Evolutionary conservation across 768 basidiomycete species (phyloP), one percentile per base, ranked within the genome.

Genomic region (Tulasnella sp.): DNA sequence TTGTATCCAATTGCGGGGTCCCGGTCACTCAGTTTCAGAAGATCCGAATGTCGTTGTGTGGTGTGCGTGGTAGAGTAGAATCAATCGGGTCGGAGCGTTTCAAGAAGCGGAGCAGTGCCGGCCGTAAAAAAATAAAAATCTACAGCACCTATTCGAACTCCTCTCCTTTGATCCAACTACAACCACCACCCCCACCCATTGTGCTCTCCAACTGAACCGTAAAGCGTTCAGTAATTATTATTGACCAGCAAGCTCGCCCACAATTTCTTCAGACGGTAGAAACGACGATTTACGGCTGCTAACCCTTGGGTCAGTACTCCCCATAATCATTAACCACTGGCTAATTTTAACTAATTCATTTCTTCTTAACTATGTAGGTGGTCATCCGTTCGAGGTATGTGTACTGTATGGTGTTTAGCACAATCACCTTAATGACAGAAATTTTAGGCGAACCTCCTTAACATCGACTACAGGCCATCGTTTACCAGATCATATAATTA

Each of bases 241-340:
- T 13, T n/a, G 5, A 12, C 27, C 15, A 27, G 12, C 28, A 19
- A 22, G 29, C 35, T 50, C 25, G 48, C 48, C 66, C 77, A 83
- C 62, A 64, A 84, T 83, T 81, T 71, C 76, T 77, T 76, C 77
- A 75, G 79, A 82, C 64, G 69, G 71, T 72, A 76, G 78, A 70
- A 83, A 83, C 69, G 73, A 67, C 66, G 82, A 85, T 72, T 79
- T 85, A 65, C 82, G 83, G 73, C 72, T 83, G 65, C 66, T 83
- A 80, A 79, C 79, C 79, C 76, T 79, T 64, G 76, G 75, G 83
- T 85, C 56, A 58, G 81, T 64, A 15, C 53, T 58, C 59, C 60
- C 50, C 41, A 53, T 32, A 50, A 45, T 31, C n/a, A 56, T 59
- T 20, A 29, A 31, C 33, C 39, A 35, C 19, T 35, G 19, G 28